Percentiles rank a stretch among this genome's conserved stretches.
These are phyloP conservation scores for Agrocybe pediades DNA, from an alignment of 768 basidiomycete species.

Conservation along the genomic window DNA sequence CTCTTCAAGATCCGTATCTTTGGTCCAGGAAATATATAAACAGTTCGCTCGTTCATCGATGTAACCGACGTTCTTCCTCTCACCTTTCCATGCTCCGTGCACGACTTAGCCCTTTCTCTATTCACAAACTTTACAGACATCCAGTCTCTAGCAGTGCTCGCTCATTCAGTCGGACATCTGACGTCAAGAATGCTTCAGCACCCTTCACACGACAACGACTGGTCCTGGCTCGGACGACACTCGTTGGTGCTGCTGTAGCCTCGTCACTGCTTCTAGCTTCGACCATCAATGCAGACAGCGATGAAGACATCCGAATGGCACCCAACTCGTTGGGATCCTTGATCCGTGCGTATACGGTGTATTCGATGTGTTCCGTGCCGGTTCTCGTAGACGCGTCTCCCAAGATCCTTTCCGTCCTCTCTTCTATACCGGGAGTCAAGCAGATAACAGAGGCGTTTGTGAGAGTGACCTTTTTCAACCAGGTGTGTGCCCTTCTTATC, in stretches of 20 bases:
- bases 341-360: slow-evolving; percentile 79
- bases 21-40: not conserved
- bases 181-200: not conserved
- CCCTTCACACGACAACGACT: slow-evolving; percentile 10
- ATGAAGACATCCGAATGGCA: not conserved
- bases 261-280: slow-evolving; percentile 12
- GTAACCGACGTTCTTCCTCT: not conserved
- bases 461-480: slow-evolving; percentile 81
- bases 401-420: slow-evolving; percentile 52
- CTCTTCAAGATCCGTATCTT: slow-evolving; percentile 18
- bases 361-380: slow-evolving; percentile 78
- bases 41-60: not conserved
- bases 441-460: slow-evolving; percentile 70
- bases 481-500: slow-evolving; percentile 45
- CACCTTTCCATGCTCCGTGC: slow-evolving; percentile 15
- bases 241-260: slow-evolving; percentile 6
- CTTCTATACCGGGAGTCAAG: slow-evolving; percentile 59
- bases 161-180: not conserved
- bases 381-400: slow-evolving; percentile 77
- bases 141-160: not conserved
- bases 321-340: slow-evolving; percentile 12
- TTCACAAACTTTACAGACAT: slow-evolving; percentile 1
- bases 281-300: slow-evolving; percentile 13
- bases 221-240: slow-evolving; percentile 12
- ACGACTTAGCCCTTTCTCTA: slow-evolving; percentile 1